phyloP scores from a whole-genome alignment of 345 rosid genomes.

The Brassica juncea region DNA sequence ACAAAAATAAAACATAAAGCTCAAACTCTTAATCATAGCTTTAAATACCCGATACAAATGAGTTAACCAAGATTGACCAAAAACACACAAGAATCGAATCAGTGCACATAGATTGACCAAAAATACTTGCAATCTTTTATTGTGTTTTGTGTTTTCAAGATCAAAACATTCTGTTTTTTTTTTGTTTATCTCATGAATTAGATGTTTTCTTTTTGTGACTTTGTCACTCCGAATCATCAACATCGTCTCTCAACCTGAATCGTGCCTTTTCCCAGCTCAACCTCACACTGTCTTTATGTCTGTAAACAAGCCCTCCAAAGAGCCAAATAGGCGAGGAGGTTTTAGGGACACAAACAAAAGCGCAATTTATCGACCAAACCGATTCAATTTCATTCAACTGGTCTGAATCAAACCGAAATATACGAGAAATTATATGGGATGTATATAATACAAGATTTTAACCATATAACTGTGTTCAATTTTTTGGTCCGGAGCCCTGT shows the following conservation, averaged over 20 bases:
- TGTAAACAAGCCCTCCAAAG: too few relatives aligned
- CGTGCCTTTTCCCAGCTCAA: not conserved
- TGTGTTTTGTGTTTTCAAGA: too few relatives aligned
- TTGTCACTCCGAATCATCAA: not conserved
- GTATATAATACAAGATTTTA: too few relatives aligned
- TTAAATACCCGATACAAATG: not conserved
- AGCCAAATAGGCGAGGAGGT: not conserved
- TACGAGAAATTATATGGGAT: too few relatives aligned
- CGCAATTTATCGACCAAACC: not conserved
- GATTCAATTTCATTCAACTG: too few relatives aligned
- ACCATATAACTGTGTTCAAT: too few relatives aligned
- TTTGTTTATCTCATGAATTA: too few relatives aligned
- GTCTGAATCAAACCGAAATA: not conserved
- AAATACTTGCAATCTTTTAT: too few relatives aligned
- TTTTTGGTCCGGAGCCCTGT: too few relatives aligned
- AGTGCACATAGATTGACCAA: not conserved
- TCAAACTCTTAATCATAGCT: constrained; percentile 3
- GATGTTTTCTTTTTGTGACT: not conserved
- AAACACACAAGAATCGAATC: not conserved
- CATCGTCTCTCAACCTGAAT: not conserved
- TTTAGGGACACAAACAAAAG: not conserved
- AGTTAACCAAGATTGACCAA: constrained; percentile 7
- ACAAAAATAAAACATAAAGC: not conserved
- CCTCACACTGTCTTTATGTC: not conserved
- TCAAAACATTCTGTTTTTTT: too few relatives aligned